A percentile compares a stretch with the other conserved stretches of the same genome.
Evolutionary conservation across 805 yeast genomes (phyloP).

Genomic region (Pichia thaimueangensis): DNA sequence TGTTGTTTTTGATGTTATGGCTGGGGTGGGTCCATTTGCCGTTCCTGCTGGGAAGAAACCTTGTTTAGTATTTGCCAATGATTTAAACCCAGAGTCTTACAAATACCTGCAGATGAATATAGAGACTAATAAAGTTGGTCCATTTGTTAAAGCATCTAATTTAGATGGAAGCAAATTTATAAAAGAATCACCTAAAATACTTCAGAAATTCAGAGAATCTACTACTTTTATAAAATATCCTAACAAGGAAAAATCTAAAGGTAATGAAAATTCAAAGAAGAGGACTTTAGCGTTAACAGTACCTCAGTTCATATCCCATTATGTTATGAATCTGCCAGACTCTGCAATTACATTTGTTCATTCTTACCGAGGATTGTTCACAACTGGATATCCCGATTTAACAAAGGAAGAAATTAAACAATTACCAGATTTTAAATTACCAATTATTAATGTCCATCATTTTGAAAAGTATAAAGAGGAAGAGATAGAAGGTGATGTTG

Average conservation of each 20-base stretch:
- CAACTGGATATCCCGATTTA: constrained; percentile 31
- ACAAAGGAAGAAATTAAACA: constrained; percentile 30
- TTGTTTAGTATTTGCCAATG: constrained; percentile 82
- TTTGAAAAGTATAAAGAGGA: constrained; percentile 81
- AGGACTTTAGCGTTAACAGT: constrained; percentile 28
- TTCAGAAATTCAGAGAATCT: constrained; percentile 40
- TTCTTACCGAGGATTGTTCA: constrained; percentile 69
- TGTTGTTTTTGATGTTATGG: constrained; percentile 91
- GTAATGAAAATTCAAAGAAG: constrained; percentile 22
- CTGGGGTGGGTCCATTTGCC: constrained; percentile 98
- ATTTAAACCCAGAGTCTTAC: constrained; percentile 82
- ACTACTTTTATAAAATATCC: constrained; percentile 34
- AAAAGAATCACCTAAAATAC: constrained; percentile 44
- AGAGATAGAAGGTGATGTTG: constrained; percentile 59
- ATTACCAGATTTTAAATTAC: constrained; percentile 50
- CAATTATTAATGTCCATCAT: constrained; percentile 82
- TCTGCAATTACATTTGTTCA: constrained; percentile 78
- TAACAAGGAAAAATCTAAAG: constrained; percentile 14
- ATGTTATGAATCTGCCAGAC: constrained; percentile 95
- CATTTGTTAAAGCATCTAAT: constrained; percentile 58
- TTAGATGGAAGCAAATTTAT: constrained; percentile 84
- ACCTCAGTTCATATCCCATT: constrained; percentile 59
- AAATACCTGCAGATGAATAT: constrained; percentile 65
- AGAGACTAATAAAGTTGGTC: constrained; percentile 50
- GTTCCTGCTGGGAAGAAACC: constrained; percentile 89